Conservation (phyloP, 2,329 filamentous ascomycete species). For the Fusarium globosum region DNA sequence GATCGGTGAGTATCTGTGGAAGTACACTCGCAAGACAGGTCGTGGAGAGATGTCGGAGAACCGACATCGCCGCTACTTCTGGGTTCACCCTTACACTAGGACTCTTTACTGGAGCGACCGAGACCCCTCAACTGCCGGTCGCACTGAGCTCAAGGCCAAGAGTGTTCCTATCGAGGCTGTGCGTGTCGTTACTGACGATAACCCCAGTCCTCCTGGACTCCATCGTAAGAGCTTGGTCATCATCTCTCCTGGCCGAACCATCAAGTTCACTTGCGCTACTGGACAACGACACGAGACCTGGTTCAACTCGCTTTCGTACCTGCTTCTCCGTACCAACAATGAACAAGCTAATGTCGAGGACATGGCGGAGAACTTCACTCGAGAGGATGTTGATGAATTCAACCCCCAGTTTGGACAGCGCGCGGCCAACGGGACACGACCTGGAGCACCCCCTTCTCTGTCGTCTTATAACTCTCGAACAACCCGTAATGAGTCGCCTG, state of each 20-base stretch:
- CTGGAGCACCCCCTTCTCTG: constrained; percentile 71
- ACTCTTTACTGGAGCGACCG: constrained; percentile 97
- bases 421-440: constrained; percentile 54
- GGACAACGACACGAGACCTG: constrained; percentile 96
- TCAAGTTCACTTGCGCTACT: constrained; percentile 95
- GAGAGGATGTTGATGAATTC: constrained; percentile 80
- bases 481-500: constrained; percentile 73
- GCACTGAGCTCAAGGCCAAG: constrained; percentile 81
- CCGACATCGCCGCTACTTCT: constrained; percentile 95
- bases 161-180: constrained; percentile 95
- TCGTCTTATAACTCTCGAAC: constrained; percentile 84
- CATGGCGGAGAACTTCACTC: constrained; percentile 66
- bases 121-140: constrained; percentile 84
- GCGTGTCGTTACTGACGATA: constrained; percentile 91
- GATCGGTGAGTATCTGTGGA: constrained; percentile 99
- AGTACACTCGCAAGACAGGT: constrained; percentile 96
- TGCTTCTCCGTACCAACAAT: constrained; percentile 80
- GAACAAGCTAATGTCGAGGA: constrained; percentile 72
- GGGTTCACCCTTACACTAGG: constrained; percentile 97
- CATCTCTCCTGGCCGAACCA: constrained; percentile 84
- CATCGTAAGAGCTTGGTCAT: constrained; percentile 95
- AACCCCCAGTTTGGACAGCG: constrained; percentile 70
- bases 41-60: constrained; percentile 89
- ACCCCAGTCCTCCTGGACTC: constrained; percentile 92
- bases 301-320: constrained; percentile 96